These are phyloP conservation scores for Coriolopsis trogii DNA, from an alignment of 1,284 basidiomycete genomes.

Conservation along the genomic window DNA sequence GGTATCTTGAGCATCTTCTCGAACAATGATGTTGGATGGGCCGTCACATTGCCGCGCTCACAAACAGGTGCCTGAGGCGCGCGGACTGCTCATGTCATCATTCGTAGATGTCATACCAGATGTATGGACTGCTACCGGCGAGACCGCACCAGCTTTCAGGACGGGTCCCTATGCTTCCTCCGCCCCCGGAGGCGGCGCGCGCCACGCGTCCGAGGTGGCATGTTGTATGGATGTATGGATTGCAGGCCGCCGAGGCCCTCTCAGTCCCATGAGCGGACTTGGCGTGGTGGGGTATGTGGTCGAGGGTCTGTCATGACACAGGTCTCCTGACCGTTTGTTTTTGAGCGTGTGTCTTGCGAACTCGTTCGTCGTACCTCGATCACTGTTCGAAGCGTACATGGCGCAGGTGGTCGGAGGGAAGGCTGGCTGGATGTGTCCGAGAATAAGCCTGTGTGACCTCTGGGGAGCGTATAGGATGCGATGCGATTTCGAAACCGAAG, in stretches of 20 bases:
- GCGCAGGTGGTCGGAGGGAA: conserved; percentile 4
- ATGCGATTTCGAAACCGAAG: background rate
- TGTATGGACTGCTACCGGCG: too few relatives aligned
- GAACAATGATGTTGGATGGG: conserved; percentile 1
- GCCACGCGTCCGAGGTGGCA: conserved; percentile 9
- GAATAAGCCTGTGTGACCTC: conserved; percentile 15
- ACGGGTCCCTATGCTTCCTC: background rate
- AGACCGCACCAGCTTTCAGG: conserved; percentile 9
- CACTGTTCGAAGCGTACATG: conserved; percentile 4
- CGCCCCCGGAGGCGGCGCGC: background rate
- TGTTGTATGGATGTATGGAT: too few relatives aligned
- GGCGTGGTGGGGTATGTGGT: conserved; percentile 7
- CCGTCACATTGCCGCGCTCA: conserved; percentile 4
- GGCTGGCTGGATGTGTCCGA: conserved; percentile 21
- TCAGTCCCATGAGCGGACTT: conserved; percentile 1
- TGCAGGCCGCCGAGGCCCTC: conserved; percentile 18
- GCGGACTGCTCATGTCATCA: too few relatives aligned
- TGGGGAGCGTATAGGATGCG: background rate
- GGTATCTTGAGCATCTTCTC: conserved; percentile 1
- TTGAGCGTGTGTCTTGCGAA: conserved; percentile 19
- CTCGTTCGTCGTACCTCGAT: conserved; percentile 6
- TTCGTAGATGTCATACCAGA: too few relatives aligned
- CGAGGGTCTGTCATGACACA: conserved; percentile 3
- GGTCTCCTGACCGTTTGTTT: conserved; percentile 17
- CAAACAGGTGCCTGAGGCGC: conserved; percentile 7